These are phyloP conservation scores for Cetradonia linearis DNA, from an alignment of 495 filamentous ascomycete genomes.

Conservation along the genomic window DNA sequence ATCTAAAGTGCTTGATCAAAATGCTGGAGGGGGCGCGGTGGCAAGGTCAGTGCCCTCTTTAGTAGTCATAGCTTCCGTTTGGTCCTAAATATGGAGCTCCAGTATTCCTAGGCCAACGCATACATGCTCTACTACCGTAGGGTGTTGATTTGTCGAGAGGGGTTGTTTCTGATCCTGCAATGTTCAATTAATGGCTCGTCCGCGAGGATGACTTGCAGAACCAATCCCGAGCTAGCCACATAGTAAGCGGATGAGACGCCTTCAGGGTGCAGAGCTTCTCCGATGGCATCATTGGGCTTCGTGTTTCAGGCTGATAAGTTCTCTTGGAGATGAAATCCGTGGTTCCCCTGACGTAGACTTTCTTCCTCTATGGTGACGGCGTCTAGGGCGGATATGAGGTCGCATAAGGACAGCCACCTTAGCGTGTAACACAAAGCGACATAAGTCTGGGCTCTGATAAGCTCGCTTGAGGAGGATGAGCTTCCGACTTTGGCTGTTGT, in stretches of 20 bases:
- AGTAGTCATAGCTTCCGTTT: not conserved
- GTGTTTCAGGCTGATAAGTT: not conserved
- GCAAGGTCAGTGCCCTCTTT: slow-evolving; percentile 6
- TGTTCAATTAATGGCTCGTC: slow-evolving; percentile 1
- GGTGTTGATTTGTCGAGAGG: not conserved
- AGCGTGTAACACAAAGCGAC: slow-evolving; percentile 11
- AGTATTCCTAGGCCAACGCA: not conserved
- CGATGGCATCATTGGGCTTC: slow-evolving; percentile 3
- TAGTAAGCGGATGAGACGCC: not conserved
- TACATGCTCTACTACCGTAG: not conserved
- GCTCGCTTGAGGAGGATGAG: slow-evolving; percentile 5
- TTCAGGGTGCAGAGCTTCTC: not conserved
- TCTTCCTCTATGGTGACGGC: slow-evolving; percentile 20
- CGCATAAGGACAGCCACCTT: slow-evolving; percentile 20
- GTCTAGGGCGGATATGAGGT: slow-evolving; percentile 25
- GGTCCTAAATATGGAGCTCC: not conserved
- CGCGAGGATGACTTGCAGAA: slow-evolving; percentile 5
- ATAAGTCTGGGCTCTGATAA: slow-evolving; percentile 6
- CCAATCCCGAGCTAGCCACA: not conserved
- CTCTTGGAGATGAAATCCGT: slow-evolving; percentile 1
- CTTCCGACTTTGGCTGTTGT: not conserved
- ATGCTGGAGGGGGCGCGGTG: not conserved
- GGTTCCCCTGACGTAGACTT: slow-evolving; percentile 10
- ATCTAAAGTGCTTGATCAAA: slow-evolving; percentile 10
- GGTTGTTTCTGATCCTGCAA: slow-evolving; percentile 3